These are phyloP conservation scores for Phytopythium litorale DNA, from an alignment of 352 stramenopile species.

Conservation along the genomic window DNA sequence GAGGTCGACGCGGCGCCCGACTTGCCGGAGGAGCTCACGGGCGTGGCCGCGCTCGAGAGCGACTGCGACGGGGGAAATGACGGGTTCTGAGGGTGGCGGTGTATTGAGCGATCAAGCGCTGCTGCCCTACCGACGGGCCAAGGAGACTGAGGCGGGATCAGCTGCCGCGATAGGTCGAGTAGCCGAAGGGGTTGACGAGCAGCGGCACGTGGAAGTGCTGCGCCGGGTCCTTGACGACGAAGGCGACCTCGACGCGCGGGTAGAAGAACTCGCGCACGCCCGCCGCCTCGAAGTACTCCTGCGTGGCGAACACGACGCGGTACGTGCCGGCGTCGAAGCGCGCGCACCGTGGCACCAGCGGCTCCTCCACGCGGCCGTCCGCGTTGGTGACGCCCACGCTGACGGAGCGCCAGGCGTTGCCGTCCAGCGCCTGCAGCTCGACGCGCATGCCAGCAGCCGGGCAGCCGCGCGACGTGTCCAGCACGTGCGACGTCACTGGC, in stretches of 20 bases:
- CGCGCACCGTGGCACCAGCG: constrained; percentile 38
- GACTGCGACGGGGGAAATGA: constrained; percentile 8
- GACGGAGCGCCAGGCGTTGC: constrained; percentile 22
- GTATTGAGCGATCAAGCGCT: neutral
- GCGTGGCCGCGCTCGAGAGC: constrained; percentile 18
- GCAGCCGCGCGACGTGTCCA: constrained; percentile 77
- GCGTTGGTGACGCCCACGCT: constrained; percentile 60
- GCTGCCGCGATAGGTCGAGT: constrained; percentile 88
- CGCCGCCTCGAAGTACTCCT: constrained; percentile 71
- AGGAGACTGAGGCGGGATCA: constrained; percentile 17
- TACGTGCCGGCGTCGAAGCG: constrained; percentile 55
- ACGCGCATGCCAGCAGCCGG: constrained; percentile 70
- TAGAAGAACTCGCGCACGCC: constrained; percentile 82
- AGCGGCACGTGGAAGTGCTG: constrained; percentile 90
- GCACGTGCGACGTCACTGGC: constrained; percentile 83
- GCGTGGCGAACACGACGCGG: constrained; percentile 80
- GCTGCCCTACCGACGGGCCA: neutral
- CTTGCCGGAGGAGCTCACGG: constrained; percentile 35
- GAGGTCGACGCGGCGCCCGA: constrained; percentile 50
- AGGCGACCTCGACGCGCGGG: constrained; percentile 78
- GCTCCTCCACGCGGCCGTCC: constrained; percentile 60
- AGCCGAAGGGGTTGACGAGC: constrained; percentile 88
- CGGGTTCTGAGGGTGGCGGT: neutral
- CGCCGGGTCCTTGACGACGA: constrained; percentile 61
- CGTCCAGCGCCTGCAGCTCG: constrained; percentile 52